Percentiles rank a stretch among this genome's conserved stretches.
phyloP scores from a whole-genome alignment of 2,329 filamentous ascomycete species.

The Epichloe aotearoae region DNA sequence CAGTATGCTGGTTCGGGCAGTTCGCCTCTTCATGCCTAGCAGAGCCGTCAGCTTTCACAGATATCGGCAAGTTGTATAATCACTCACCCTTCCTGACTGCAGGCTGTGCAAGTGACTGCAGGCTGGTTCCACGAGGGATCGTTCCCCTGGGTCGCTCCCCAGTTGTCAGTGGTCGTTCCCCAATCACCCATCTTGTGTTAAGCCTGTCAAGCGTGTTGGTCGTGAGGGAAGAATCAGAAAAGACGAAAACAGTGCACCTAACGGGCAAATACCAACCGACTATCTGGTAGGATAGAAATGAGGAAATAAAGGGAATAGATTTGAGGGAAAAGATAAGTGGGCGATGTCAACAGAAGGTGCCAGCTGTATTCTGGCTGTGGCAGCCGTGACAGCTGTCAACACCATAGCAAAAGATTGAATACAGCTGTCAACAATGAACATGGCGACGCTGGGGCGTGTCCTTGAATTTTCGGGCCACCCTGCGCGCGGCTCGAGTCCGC shows the following conservation, averaged over 20 bases:
- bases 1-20: slow-evolving; percentile 6
- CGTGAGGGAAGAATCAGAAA: background rate
- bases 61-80: background rate
- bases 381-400: background rate
- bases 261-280: background rate
- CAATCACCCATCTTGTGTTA: slow-evolving; percentile 4
- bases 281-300: background rate
- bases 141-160: background rate
- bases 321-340: background rate
- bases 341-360: background rate
- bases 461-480: background rate
- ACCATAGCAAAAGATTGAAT: background rate
- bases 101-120: slow-evolving; percentile 1
- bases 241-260: background rate
- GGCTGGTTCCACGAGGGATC: slow-evolving; percentile 2
- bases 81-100: slow-evolving; percentile 7
- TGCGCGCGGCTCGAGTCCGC: too few species aligned
- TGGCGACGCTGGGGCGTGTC: background rate
- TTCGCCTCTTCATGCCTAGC: slow-evolving; percentile 4
- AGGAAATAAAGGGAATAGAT: background rate
- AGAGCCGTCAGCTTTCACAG: background rate
- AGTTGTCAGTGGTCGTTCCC: background rate
- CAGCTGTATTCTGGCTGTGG: background rate
- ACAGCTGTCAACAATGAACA: background rate
- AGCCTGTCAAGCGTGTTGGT: background rate